Conservation (phyloP, 2,329 filamentous ascomycete genomes). For the Colletotrichum chlorophyti region DNA sequence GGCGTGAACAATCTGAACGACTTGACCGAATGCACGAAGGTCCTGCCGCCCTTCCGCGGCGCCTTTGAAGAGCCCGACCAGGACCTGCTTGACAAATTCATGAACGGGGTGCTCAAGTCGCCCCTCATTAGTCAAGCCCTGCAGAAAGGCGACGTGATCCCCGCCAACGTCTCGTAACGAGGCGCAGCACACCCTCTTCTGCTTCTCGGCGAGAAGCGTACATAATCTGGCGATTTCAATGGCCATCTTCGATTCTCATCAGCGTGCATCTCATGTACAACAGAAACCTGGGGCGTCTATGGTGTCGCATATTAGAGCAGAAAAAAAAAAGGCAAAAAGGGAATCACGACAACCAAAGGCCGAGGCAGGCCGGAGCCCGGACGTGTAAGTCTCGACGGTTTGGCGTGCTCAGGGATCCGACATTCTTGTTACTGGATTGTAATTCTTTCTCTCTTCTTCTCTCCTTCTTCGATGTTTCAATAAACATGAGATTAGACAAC, state of each 20-base stretch:
- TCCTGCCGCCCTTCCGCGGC: constrained; percentile 46
- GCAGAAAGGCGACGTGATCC: constrained; percentile 27
- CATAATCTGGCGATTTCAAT: neutral
- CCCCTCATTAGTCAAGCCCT: constrained; percentile 15
- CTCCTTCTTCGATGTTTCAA: neutral
- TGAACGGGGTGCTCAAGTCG: constrained; percentile 5
- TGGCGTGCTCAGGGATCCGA: no score
- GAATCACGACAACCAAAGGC: constrained; percentile 2
- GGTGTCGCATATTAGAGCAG: neutral
- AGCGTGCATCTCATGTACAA: constrained; percentile 1
- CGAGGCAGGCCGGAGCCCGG: constrained; percentile 27
- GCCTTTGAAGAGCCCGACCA: constrained; percentile 23
- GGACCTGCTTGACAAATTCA: constrained; percentile 6
- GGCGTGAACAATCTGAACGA: constrained; percentile 64
- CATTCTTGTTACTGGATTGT: neutral
- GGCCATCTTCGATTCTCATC: neutral
- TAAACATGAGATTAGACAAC: neutral
- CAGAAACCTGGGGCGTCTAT: neutral
- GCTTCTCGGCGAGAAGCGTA: neutral
- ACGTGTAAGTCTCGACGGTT: no score
- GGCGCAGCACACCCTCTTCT: no score
- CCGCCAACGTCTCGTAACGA: constrained; percentile 5
- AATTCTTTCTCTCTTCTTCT: neutral
- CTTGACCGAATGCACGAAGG: constrained; percentile 61
- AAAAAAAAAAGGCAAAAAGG: neutral